Base-by-base conservation (phyloP, 2,329 filamentous ascomycete genomes). In the Raffaelea albimanens region DNA sequence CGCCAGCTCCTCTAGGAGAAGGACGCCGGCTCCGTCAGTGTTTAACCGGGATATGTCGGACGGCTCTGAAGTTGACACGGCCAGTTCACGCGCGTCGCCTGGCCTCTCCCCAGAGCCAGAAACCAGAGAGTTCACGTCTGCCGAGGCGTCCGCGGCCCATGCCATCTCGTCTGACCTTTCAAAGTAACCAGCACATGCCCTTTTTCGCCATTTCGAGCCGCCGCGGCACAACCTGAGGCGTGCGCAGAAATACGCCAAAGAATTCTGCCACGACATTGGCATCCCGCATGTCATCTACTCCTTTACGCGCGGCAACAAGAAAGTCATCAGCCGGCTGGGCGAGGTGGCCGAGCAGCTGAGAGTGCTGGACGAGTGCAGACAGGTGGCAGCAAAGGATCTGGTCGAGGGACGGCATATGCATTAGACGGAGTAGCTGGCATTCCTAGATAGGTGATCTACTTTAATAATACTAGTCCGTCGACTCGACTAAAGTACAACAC, bases 141-240 rank as follows among this genome's bases (percentile, higher is more conserved):
- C 9, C 9, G 31, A 55, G 76, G 78, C 2, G 68, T 72, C 55
- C 50, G 63, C 57, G n/a, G 16, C 16, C 21, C 47, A 52, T 19
- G 9, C n/a, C 9, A 23, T 43, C 34, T 0, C 44, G 70, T 65
- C 73, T 76, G 57, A 72, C 76, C 51, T 75, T 78, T 49, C 75
- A 75, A 7, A 75, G 78, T 56, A 77, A 76, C 47, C 78, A 85
- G 54, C 81, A 86, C 61, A 69, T 85, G 45, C 83, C 83, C 0
- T 72, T 86, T 44, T 84, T 87, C 57, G 82, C 82, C 44, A 77
- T 82, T 29, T 78, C 74, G 18, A 79, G 4, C 70, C 85, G 46
- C 83, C 83, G 1, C 66, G 82, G 21, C 83, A 86, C 61, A 86
- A 86, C 59, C 64, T 86, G 10, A 70, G 83, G 45, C 65, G 67